These are phyloP conservation scores for Colletotrichum sp. DNA, from an alignment of 2,329 filamentous ascomycete species.

Conservation along the genomic window DNA sequence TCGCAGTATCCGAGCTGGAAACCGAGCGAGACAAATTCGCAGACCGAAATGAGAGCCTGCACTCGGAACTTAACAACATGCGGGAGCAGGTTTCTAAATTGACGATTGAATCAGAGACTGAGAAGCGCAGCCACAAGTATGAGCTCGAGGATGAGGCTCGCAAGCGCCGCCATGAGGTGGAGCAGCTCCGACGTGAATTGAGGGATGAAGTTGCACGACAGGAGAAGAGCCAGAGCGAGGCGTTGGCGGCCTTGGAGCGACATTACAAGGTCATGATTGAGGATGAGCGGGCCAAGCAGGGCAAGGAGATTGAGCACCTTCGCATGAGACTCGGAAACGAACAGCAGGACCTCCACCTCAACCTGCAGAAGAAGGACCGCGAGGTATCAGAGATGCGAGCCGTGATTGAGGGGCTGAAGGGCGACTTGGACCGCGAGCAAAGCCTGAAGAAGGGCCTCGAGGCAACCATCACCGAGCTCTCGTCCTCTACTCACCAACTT, in stretches of 20 bases:
- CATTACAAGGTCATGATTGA: conserved; percentile 70
- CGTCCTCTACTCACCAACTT: conserved; percentile 67
- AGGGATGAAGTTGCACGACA: conserved; percentile 63
- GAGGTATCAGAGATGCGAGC: conserved; percentile 56
- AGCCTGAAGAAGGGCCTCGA: conserved; percentile 60
- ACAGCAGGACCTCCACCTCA: conserved; percentile 54
- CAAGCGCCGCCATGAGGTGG: conserved; percentile 60
- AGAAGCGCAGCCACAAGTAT: conserved; percentile 50
- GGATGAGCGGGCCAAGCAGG: conserved; percentile 62
- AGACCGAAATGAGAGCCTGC: conserved; percentile 55
- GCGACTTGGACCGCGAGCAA: conserved; percentile 67
- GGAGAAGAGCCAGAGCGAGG: conserved; percentile 68
- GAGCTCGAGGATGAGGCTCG: conserved; percentile 60
- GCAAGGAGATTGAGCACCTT: conserved; percentile 71
- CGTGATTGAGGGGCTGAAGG: conserved; percentile 50
- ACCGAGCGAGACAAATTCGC: conserved; percentile 50
- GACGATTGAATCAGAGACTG: conserved; percentile 46
- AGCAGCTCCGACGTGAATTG: conserved; percentile 57
- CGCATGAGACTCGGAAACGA: conserved; percentile 57
- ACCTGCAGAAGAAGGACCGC: conserved; percentile 57
- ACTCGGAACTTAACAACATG: conserved; percentile 64
- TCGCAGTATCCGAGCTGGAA: conserved; percentile 54
- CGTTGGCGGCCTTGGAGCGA: conserved; percentile 68
- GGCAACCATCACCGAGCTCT: conserved; percentile 61
- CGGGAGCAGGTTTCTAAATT: conserved; percentile 42